These are phyloP conservation scores for Apophysomyces ossiformis DNA, from an alignment of 371 early-diverging fungal genomes.

Conservation along the genomic window DNA sequence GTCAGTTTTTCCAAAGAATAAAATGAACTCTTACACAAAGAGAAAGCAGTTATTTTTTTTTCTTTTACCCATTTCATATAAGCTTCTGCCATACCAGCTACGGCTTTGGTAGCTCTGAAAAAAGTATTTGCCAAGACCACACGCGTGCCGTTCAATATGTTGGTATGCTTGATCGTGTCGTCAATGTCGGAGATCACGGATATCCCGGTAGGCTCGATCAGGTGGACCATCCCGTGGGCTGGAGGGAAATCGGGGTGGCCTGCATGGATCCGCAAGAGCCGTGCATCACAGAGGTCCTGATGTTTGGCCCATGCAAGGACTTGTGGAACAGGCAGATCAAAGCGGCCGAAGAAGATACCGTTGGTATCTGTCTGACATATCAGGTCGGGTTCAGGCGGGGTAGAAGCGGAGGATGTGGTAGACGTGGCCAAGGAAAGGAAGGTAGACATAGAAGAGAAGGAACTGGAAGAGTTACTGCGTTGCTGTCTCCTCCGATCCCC, in stretches of 20 bases:
- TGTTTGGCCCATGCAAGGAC: slow-evolving; percentile 37
- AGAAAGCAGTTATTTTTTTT: slow-evolving; percentile 4
- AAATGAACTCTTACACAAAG: background rate
- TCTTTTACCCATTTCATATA: slow-evolving; percentile 65
- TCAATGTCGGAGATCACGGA: slow-evolving; percentile 90
- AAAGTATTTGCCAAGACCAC: slow-evolving; percentile 74
- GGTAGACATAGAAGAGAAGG: slow-evolving; percentile 12
- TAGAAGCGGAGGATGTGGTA: background rate
- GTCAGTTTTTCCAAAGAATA: no score
- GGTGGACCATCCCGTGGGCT: slow-evolving; percentile 46
- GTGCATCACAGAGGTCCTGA: slow-evolving; percentile 35
- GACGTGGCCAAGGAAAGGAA: background rate
- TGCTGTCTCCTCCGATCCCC: slow-evolving; percentile 11
- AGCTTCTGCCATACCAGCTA: slow-evolving; percentile 74
- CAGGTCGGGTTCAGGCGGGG: background rate
- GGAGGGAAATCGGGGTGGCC: slow-evolving; percentile 25
- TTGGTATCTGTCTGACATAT: slow-evolving; percentile 17
- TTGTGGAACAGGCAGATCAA: slow-evolving; percentile 26
- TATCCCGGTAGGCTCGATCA: slow-evolving; percentile 66
- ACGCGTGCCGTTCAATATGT: slow-evolving; percentile 70
- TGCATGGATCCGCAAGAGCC: slow-evolving; percentile 33
- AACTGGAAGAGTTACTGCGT: slow-evolving; percentile 14
- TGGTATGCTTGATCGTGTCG: slow-evolving; percentile 87
- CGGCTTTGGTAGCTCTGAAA: slow-evolving; percentile 60
- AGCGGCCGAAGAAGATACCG: slow-evolving; percentile 37